Evolutionary conservation across 2,329 filamentous ascomycete genomes (phyloP), one percentile per base, ranked within the genome.

Genomic region (Alternaria triticina): DNA sequence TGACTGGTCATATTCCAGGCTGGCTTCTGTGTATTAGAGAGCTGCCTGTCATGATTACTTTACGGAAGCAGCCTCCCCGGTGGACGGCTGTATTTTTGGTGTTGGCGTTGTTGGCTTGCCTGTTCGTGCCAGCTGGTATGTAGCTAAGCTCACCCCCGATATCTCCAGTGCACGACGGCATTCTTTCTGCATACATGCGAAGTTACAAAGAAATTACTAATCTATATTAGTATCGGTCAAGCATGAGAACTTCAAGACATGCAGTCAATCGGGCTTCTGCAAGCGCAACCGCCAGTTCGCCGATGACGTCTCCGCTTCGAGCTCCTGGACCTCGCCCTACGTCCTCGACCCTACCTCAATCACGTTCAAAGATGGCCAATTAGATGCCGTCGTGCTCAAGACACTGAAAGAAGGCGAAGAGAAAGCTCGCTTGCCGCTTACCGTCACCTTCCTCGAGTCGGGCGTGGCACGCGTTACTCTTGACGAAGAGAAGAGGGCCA

Each of bases 191-290:
- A 20, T 13, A 22, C 2, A 12, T 10, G 3, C 28, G 9, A 22
- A 54, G 50, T 64, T 73, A 40, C 5, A 1, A 8, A 20, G 17
- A 8, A 11, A 13, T 13, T 73, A 60, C 22, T 17, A 27, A 52
- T 7, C 9, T 8, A 20, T 28, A 11, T 9, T 70, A 97, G 94
- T 88, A 69, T 86, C 88, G 74, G 96, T 99, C 56, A 99, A 99
- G 83, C 91, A 97, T 78, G 90, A 97, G 74, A 94, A 97, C 80
- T 99, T 98, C 86, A 99, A 98, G 79, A 97, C 91, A 74, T 99
- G 96, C 83, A 84, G 91, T 70, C 95, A 99, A 79, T 96, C 95
- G 5, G 96, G 96, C 74, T 99, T 99, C 84, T 99, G 96, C 83
- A 96, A 94, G 79, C 92, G 96, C 69, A 98, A 98, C 82, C 90